Percentiles rank a stretch among this genome's conserved stretches.
Evolutionary conservation across 768 basidiomycete species (phyloP).

Genomic region (Dictyophora rubrovolvata): DNA sequence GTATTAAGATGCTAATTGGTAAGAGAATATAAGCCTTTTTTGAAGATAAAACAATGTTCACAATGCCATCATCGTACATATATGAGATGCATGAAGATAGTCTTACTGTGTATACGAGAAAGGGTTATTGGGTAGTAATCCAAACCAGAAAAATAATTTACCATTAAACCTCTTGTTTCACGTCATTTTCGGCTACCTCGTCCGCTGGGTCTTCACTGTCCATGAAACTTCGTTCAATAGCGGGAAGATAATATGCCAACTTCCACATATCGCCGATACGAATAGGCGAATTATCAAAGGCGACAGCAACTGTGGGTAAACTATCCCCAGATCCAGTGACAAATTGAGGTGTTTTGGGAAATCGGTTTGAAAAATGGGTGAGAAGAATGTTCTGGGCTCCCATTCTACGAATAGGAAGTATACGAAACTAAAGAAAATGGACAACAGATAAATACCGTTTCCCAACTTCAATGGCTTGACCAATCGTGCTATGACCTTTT

Average conservation of each 20-base stretch:
- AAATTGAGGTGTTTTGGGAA: constrained; percentile 73
- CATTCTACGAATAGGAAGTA: constrained; percentile 46
- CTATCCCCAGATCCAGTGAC: constrained; percentile 12
- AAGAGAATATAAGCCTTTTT: too few species aligned
- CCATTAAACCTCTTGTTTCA: not conserved
- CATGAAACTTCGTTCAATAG: constrained; percentile 53
- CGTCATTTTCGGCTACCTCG: not conserved
- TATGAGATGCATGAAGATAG: too few species aligned
- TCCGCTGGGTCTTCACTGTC: constrained; percentile 35
- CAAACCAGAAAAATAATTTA: not conserved
- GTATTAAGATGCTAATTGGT: too few species aligned
- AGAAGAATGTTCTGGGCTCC: constrained; percentile 74
- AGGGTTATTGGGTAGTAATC: too few species aligned
- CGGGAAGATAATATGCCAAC: constrained; percentile 62
- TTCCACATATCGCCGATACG: constrained; percentile 79
- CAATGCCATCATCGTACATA: too few species aligned
- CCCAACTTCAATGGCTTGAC: constrained; percentile 77
- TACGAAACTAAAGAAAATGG: not conserved
- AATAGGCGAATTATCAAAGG: constrained; percentile 72
- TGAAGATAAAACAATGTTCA: too few species aligned
- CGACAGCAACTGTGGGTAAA: constrained; percentile 52
- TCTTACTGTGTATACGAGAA: too few species aligned
- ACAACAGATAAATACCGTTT: constrained; percentile 36
- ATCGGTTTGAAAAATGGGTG: constrained; percentile 92
- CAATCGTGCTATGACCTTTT: constrained; percentile 86